phyloP scores from a whole-genome alignment of 805 yeast species.

The Teunomyces pallodes region DNA sequence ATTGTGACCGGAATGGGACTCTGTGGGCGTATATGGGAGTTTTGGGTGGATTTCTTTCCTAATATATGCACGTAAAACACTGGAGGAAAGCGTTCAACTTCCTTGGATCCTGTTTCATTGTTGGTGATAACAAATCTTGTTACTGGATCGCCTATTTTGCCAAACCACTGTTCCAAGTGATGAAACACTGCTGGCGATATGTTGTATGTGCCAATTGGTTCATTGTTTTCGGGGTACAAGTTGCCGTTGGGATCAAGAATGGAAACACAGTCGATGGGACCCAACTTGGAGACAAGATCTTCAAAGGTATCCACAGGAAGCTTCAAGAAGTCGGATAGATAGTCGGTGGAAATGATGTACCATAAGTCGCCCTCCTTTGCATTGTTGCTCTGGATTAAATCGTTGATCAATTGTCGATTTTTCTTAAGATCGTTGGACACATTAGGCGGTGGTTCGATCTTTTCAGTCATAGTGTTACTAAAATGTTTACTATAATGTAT shows the following conservation, averaged over 20 bases:
- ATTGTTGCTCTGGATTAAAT: slow-evolving; percentile 14
- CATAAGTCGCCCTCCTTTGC: slow-evolving; percentile 48
- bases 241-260: slow-evolving; percentile 47
- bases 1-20: slow-evolving; percentile 15
- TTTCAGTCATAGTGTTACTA: neutral
- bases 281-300: slow-evolving; percentile 31
- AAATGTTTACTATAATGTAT: neutral
- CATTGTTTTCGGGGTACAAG: slow-evolving; percentile 27
- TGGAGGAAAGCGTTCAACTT: slow-evolving; percentile 37
- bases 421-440: neutral
- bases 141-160: slow-evolving; percentile 39
- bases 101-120: slow-evolving; percentile 22
- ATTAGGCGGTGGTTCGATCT: neutral
- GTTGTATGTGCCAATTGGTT: slow-evolving; percentile 18
- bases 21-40: slow-evolving; percentile 2
- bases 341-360: slow-evolving; percentile 47
- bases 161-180: slow-evolving; percentile 53
- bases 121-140: slow-evolving; percentile 27
- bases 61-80: slow-evolving; percentile 34
- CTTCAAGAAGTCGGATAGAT: slow-evolving; percentile 41
- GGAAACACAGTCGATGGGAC: slow-evolving; percentile 45
- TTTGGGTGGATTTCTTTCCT: slow-evolving; percentile 14
- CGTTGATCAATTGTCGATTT: slow-evolving; percentile 18
- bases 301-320: slow-evolving; percentile 24
- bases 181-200: slow-evolving; percentile 47